A percentile compares a stretch with the other conserved stretches of the same genome.
Conservation (phyloP, 257 asterid genomes). For the Jacaranda copaia region DNA sequence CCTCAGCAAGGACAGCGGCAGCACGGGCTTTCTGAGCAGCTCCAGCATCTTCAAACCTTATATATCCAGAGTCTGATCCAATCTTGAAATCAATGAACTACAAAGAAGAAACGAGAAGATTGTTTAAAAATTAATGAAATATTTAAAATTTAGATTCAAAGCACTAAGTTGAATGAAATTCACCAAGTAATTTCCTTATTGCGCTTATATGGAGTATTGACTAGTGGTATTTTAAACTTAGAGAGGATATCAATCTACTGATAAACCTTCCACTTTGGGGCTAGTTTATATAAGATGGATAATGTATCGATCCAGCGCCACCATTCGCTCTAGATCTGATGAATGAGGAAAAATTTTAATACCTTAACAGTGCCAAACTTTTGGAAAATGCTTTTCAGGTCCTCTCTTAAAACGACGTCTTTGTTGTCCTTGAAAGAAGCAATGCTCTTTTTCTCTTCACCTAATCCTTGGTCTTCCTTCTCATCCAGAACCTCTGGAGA, state of each 20-base stretch:
- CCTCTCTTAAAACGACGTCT: slow-evolving; percentile 89
- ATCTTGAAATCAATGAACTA: slow-evolving; percentile 85
- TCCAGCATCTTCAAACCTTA: slow-evolving; percentile 87
- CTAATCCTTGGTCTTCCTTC: slow-evolving; percentile 50
- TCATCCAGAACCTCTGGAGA: slow-evolving; percentile 44
- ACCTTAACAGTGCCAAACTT: slow-evolving; percentile 93
- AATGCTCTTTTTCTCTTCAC: slow-evolving; percentile 46
- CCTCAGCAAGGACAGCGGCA: slow-evolving; percentile 85
- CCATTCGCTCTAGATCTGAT: neutral
- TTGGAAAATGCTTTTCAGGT: slow-evolving; percentile 66
- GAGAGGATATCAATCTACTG: neutral
- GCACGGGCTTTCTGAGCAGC: slow-evolving; percentile 89
- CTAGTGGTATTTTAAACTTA: neutral
- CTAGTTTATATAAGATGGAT: neutral
- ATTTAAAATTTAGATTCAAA: neutral
- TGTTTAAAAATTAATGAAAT: neutral
- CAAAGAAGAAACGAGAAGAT: slow-evolving; percentile 29
- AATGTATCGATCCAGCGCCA: neutral
- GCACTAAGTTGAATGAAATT: neutral
- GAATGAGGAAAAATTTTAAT: slow-evolving; percentile 15
- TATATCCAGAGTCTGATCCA: slow-evolving; percentile 76
- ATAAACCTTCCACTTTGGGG: neutral
- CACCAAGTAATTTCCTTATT: neutral
- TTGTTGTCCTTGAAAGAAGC: slow-evolving; percentile 65
- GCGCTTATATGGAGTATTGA: neutral